phyloP scores from a whole-genome alignment of 805 yeast genomes.

The Kluyveromyces dobzhanskii region DNA sequence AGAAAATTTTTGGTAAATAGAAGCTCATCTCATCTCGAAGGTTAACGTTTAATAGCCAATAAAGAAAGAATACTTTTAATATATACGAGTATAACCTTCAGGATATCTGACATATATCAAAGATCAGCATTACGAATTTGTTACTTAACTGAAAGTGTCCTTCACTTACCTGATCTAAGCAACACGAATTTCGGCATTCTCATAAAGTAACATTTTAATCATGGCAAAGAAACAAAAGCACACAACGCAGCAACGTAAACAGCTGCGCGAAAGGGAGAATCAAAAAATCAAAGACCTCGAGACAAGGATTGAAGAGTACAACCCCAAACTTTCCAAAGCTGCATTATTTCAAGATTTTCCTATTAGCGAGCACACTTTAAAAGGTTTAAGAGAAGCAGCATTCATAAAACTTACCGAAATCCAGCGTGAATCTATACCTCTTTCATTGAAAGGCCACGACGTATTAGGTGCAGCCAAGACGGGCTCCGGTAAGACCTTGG shows the following conservation, averaged over 20 bases:
- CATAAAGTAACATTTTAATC: no score
- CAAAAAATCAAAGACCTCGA: constrained; percentile 37
- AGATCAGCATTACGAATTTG: no score
- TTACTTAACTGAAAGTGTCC: no score
- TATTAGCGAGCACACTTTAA: constrained; percentile 49
- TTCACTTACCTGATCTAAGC: no score
- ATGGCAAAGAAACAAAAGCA: constrained; percentile 33
- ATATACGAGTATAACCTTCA: no score
- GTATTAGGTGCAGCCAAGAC: constrained; percentile 84
- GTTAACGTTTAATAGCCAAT: not conserved
- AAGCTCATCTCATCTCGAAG: constrained; percentile 4
- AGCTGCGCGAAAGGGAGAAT: constrained; percentile 30
- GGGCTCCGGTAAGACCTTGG: constrained; percentile 78
- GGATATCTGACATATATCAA: no score
- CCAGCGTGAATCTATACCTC: constrained; percentile 71
- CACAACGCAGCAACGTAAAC: constrained; percentile 32
- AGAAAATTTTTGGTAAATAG: constrained; percentile 3
- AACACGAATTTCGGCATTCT: no score
- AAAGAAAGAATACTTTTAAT: not conserved
- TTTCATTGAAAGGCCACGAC: constrained; percentile 69
- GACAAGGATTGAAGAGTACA: constrained; percentile 45
- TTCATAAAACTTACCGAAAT: constrained; percentile 78
- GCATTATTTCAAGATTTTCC: constrained; percentile 73
- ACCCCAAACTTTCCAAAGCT: constrained; percentile 32
- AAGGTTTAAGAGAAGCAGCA: constrained; percentile 72